phyloP scores from a whole-genome alignment of 257 asterid genomes.

The Echium plantagineum region DNA sequence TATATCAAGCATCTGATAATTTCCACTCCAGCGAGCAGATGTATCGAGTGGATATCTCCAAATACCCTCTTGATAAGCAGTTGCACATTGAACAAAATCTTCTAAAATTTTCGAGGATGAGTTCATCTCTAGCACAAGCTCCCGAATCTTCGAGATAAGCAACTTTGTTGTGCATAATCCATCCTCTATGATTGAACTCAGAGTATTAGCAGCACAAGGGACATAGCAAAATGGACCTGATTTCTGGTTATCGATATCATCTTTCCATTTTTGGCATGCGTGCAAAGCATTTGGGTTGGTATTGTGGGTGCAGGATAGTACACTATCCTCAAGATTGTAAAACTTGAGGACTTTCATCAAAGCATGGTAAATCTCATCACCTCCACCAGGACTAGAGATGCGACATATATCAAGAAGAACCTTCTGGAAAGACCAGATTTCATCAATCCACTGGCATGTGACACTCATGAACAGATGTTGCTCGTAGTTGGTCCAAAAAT shows the following conservation, averaged over 20 bases:
- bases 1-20: constrained; percentile 90
- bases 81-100: constrained; percentile 55
- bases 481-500: constrained; percentile 86
- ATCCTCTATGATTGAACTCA: constrained; percentile 61
- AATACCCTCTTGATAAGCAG: constrained; percentile 78
- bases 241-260: constrained; percentile 71
- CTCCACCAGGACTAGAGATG: constrained; percentile 74
- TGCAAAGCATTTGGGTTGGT: constrained; percentile 48
- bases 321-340: constrained; percentile 54
- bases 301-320: constrained; percentile 72
- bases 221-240: constrained; percentile 51
- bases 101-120: constrained; percentile 54
- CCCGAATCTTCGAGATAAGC: constrained; percentile 73
- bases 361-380: constrained; percentile 49
- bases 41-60: constrained; percentile 91
- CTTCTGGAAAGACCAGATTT: constrained; percentile 71
- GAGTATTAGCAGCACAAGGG: constrained; percentile 88
- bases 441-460: constrained; percentile 87
- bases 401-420: constrained; percentile 78
- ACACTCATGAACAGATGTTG: constrained; percentile 81
- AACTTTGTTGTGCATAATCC: constrained; percentile 63
- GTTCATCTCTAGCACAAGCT: constrained; percentile 70
- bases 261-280: constrained; percentile 66
- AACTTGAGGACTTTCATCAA: constrained; percentile 59
- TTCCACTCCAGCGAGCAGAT: constrained; percentile 93